phyloP scores from a whole-genome alignment of 2,329 filamentous ascomycete species.

The Hymenotorrendiella dingleyae region DNA sequence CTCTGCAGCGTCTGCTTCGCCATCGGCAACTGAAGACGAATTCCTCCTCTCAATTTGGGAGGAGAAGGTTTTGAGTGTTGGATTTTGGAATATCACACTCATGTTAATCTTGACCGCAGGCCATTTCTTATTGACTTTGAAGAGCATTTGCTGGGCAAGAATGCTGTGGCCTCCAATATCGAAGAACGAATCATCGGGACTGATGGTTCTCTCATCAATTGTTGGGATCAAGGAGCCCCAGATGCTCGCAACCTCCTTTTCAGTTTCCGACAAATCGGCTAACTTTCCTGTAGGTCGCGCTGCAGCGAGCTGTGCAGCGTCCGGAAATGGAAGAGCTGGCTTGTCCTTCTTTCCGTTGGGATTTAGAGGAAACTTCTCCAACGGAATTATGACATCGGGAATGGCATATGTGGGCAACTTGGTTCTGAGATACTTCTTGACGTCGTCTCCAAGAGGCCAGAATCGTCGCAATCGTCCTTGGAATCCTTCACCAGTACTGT shows the following conservation, averaged over 20 bases:
- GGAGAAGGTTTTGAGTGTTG: conserved; percentile 48
- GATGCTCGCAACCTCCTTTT: conserved; percentile 61
- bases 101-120: conserved; percentile 62
- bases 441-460: conserved; percentile 44
- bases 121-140: conserved; percentile 59
- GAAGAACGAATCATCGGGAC: conserved; percentile 62
- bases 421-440: conserved; percentile 62
- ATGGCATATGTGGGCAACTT: conserved; percentile 71
- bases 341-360: conserved; percentile 84
- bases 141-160: conserved; percentile 73
- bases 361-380: conserved; percentile 70
- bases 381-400: conserved; percentile 66
- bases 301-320: conserved; percentile 59
- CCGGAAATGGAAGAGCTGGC: conserved; percentile 73
- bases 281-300: conserved; percentile 42
- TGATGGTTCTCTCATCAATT: conserved; percentile 62
- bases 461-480: conserved; percentile 27
- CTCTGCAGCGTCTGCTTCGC: conserved; percentile 39
- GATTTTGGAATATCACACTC: conserved; percentile 62
- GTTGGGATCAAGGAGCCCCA: conserved; percentile 68
- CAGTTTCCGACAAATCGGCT: conserved; percentile 47
- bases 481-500: conserved; percentile 34
- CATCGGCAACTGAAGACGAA: conserved; percentile 30
- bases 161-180: conserved; percentile 77
- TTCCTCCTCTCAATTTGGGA: conserved; percentile 43